Evolutionary conservation across 352 stramenopile species (phyloP).

Genomic region (Phytopythium chamaehyphon): DNA sequence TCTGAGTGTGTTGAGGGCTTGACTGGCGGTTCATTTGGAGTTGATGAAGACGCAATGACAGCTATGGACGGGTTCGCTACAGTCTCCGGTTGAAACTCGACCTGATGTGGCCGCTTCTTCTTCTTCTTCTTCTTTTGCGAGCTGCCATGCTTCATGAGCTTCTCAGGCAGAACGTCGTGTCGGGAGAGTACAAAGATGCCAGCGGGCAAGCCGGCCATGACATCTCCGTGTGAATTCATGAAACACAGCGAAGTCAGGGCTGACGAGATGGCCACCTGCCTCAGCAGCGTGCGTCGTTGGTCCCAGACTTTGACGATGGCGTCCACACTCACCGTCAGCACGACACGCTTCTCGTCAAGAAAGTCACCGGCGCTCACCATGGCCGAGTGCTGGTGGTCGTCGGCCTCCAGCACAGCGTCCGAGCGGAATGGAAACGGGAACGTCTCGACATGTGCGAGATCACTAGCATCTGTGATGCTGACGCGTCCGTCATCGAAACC

Average conservation of each 20-base stretch:
- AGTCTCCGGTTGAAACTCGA: neutral
- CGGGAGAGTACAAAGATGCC: constrained; percentile 60
- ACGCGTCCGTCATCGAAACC: constrained; percentile 65
- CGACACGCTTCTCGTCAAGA: constrained; percentile 45
- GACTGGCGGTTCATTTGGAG: neutral
- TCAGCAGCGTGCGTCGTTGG: constrained; percentile 48
- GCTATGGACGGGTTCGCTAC: neutral
- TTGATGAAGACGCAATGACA: neutral
- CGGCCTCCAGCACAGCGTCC: constrained; percentile 1
- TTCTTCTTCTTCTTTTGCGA: neutral
- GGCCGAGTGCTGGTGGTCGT: constrained; percentile 52
- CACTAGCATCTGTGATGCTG: constrained; percentile 39
- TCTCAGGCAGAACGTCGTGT: constrained; percentile 53
- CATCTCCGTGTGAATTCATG: constrained; percentile 54
- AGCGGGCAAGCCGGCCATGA: constrained; percentile 44
- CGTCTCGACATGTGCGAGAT: constrained; percentile 30
- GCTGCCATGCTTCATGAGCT: constrained; percentile 15
- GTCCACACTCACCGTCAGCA: constrained; percentile 65
- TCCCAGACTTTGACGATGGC: constrained; percentile 73
- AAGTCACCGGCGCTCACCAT: constrained; percentile 64
- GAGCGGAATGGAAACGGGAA: constrained; percentile 7
- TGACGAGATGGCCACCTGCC: constrained; percentile 51
- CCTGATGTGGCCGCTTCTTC: neutral
- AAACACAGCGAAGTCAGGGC: constrained; percentile 65
- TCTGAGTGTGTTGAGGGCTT: neutral